Evolutionary conservation across 139 green algal species (phyloP).

Genomic region (Picochlorum sp.): DNA sequence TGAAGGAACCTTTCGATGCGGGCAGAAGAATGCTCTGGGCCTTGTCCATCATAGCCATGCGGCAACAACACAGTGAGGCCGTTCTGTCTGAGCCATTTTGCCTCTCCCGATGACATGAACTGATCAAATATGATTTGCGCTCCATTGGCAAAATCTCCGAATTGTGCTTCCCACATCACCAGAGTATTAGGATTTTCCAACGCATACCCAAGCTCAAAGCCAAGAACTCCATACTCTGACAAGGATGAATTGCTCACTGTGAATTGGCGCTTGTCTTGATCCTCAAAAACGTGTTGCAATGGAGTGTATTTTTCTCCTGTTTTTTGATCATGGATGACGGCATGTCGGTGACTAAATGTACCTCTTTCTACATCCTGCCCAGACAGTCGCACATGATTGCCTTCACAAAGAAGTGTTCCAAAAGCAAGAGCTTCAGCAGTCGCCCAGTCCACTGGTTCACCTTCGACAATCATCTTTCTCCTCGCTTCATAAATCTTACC

Average conservation of each 20-base stretch:
- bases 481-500: conserved; percentile 85
- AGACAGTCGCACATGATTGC: conserved; percentile 93
- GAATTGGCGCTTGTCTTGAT: conserved; percentile 64
- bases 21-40: conserved; percentile 83
- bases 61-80: conserved; percentile 84
- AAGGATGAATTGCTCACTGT: conserved; percentile 74
- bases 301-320: conserved; percentile 69
- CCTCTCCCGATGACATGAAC: conserved; percentile 87
- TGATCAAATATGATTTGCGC: conserved; percentile 94
- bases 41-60: conserved; percentile 97
- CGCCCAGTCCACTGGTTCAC: conserved; percentile 79
- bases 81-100: conserved; percentile 88
- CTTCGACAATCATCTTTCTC: conserved; percentile 64
- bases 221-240: conserved; percentile 91
- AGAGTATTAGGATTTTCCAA: conserved; percentile 96
- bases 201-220: conserved; percentile 96
- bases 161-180: conserved; percentile 95
- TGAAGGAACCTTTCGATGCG: conserved; percentile 92
- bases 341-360: conserved; percentile 93
- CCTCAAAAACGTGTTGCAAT: conserved; percentile 68
- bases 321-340: conserved; percentile 70
- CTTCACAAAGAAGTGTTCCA: conserved; percentile 85
- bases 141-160: conserved; percentile 97
- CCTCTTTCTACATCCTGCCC: conserved; percentile 97
- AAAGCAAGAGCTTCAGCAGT: conserved; percentile 94